phyloP scores from a whole-genome alignment of 2,329 filamentous ascomycete genomes.

The Rhinocladiella mackenziei region DNA sequence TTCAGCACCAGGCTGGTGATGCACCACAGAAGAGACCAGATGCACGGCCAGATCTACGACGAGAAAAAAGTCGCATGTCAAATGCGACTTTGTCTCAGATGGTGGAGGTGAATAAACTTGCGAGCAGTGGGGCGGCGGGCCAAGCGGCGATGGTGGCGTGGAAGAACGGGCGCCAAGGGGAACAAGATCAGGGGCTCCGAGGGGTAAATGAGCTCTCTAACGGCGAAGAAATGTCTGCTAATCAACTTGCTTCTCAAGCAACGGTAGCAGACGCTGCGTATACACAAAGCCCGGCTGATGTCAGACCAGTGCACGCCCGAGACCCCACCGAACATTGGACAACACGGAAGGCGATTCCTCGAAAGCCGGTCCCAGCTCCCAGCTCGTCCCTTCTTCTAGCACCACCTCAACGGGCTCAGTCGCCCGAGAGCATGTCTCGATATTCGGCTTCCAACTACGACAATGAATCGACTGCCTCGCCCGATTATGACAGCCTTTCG shows the following conservation, averaged over 20 bases:
- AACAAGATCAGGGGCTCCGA: conserved; percentile 37
- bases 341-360: conserved; percentile 52
- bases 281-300: conserved; percentile 19
- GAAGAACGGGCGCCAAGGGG: conserved; percentile 34
- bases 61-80: conserved; percentile 80
- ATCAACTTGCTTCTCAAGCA: conserved; percentile 21
- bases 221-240: conserved; percentile 27
- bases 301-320: conserved; percentile 12
- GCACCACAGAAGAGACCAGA: conserved; percentile 66
- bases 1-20: conserved; percentile 69
- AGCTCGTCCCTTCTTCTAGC: conserved; percentile 10
- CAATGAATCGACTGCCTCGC: conserved; percentile 59
- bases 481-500: conserved; percentile 75
- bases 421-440: conserved; percentile 16
- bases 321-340: conserved; percentile 40
- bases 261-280: conserved; percentile 31
- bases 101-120: conserved; percentile 59
- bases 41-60: conserved; percentile 71
- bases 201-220: conserved; percentile 37
- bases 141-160: conserved; percentile 42
- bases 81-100: conserved; percentile 76
- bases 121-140: conserved; percentile 33
- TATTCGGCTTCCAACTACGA: conserved; percentile 48
- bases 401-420: conserved; percentile 38
- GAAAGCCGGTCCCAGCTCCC: conserved; percentile 30